These are phyloP conservation scores for Excoecaria cochinchinensis DNA, from an alignment of 345 rosid genomes.

Conservation along the genomic window DNA sequence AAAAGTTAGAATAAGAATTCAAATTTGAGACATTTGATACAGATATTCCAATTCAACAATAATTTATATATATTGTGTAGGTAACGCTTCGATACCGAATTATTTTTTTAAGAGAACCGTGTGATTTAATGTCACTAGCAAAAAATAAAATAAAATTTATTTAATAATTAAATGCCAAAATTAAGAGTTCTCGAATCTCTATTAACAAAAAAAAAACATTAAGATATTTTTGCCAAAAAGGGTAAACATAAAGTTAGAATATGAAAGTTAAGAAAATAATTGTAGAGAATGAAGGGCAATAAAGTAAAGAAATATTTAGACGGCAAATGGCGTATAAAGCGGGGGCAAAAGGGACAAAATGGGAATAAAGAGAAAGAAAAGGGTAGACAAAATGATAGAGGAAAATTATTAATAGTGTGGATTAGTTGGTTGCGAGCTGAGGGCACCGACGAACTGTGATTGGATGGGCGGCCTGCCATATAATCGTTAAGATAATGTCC, in stretches of 20 bases:
- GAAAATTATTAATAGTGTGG: conserved; percentile 17
- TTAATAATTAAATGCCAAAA: not conserved
- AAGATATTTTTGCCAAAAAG: not conserved
- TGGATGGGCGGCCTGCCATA: conserved; percentile 52
- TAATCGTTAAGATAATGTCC: conserved; percentile 35
- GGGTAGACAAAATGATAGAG: conserved; percentile 6
- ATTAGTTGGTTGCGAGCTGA: conserved; percentile 31
- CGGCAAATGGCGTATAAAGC: not conserved
- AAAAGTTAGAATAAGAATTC: too few species aligned
- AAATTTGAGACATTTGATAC: too few species aligned
- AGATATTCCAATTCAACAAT: too few species aligned
- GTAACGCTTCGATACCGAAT: too few species aligned
- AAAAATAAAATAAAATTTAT: not conserved
- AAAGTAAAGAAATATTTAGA: not conserved
- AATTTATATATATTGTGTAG: too few species aligned
- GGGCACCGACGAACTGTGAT: conserved; percentile 55
- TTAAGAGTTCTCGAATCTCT: not conserved
- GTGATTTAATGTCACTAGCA: too few species aligned
- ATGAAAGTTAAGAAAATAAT: too few species aligned
- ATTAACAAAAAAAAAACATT: not conserved
- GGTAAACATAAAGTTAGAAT: too few species aligned
- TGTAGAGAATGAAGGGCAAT: not conserved
- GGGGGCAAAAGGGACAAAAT: not conserved
- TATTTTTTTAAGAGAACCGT: too few species aligned
- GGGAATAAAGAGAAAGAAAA: conserved; percentile 20